Evolutionary conservation across 768 basidiomycete genomes (phyloP).

Genomic region (Leucosporidium scottii): DNA sequence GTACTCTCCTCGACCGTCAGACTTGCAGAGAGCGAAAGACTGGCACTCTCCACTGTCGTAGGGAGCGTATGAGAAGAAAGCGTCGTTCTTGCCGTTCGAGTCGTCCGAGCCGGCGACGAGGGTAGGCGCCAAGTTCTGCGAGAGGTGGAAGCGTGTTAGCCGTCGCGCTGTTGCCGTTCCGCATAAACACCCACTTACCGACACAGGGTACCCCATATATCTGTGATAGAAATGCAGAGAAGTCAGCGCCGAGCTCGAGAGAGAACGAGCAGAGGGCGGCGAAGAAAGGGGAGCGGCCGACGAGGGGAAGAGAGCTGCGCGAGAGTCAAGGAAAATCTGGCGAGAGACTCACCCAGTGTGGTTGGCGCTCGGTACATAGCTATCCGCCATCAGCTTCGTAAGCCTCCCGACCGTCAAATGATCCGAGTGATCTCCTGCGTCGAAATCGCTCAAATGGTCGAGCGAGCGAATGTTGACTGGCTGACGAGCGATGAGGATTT

Average conservation of each 20-base stretch:
- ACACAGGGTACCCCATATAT: not conserved
- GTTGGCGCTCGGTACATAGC: slow-evolving; percentile 3
- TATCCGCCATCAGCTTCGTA: not conserved
- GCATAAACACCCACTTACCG: too few relatives aligned
- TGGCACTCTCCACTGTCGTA: slow-evolving; percentile 32
- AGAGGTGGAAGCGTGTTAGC: too few relatives aligned
- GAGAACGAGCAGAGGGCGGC: not conserved
- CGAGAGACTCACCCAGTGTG: slow-evolving; percentile 13
- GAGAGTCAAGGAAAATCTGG: too few relatives aligned
- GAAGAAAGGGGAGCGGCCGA: too few relatives aligned
- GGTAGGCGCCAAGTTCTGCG: not conserved
- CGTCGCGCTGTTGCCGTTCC: too few relatives aligned
- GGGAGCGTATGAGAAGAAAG: slow-evolving; percentile 33
- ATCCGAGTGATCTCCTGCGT: slow-evolving; percentile 20
- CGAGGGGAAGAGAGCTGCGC: too few relatives aligned
- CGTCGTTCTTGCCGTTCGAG: slow-evolving; percentile 14
- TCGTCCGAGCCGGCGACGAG: not conserved
- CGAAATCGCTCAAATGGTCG: slow-evolving; percentile 26
- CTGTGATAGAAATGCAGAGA: not conserved
- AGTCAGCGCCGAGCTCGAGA: not conserved
- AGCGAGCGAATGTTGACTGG: slow-evolving; percentile 18
- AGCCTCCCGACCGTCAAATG: slow-evolving; percentile 7
- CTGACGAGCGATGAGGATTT: slow-evolving; percentile 23
- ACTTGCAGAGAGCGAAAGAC: not conserved
- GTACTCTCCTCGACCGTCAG: slow-evolving; percentile 16